Evolutionary conservation across 176 grass and related monocot genomes (phyloP).

Genomic region (Oryza coarctata): DNA sequence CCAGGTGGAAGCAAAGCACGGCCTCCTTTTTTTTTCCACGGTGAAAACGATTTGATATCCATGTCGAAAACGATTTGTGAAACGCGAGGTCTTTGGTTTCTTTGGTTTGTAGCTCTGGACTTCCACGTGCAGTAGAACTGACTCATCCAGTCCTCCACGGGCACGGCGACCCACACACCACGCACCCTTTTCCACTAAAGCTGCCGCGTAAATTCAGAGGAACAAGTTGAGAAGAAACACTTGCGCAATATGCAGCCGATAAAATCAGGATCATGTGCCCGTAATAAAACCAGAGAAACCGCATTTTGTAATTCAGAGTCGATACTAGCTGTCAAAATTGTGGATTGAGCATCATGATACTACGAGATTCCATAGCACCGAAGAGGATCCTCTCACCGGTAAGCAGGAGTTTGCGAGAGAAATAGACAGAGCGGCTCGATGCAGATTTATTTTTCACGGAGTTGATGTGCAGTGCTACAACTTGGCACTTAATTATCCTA

Average conservation of each 20-base stretch:
- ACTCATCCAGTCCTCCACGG: background rate
- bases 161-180: background rate
- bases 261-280: background rate
- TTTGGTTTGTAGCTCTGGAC: background rate
- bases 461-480: slow-evolving; percentile 20
- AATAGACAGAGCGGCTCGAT: slow-evolving; percentile 43
- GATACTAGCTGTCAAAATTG: background rate
- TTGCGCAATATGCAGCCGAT: background rate
- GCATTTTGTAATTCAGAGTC: background rate
- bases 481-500: background rate
- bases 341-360: background rate
- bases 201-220: background rate
- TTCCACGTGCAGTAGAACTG: background rate
- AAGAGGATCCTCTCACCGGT: background rate
- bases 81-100: no score
- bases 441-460: background rate
- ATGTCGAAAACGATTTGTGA: background rate
- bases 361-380: background rate
- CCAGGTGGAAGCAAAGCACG: background rate
- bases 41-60: background rate
- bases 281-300: background rate
- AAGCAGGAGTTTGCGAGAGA: background rate
- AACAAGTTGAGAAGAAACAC: background rate
- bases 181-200: background rate
- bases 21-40: background rate